phyloP scores from a whole-genome alignment of 176 grass and related monocot species.

The Zea mays region DNA sequence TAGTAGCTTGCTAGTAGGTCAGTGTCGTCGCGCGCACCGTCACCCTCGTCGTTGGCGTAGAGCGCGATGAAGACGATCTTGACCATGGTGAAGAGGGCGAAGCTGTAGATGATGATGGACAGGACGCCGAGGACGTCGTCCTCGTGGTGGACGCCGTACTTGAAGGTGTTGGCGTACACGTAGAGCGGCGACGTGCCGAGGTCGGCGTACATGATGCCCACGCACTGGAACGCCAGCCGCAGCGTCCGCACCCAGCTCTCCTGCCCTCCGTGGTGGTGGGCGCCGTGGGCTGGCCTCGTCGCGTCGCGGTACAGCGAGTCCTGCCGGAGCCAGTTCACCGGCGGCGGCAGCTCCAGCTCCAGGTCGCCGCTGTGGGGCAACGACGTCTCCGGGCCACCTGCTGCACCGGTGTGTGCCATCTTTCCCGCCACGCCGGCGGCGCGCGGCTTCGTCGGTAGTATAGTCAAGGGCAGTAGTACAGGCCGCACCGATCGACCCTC shows the following conservation, averaged over 20 bases:
- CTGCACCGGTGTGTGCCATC: neutral
- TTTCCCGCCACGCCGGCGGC: neutral
- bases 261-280: slow-evolving; percentile 1
- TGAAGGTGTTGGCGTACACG: slow-evolving; percentile 61
- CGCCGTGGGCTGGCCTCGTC: slow-evolving; percentile 29
- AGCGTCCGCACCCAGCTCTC: slow-evolving; percentile 46
- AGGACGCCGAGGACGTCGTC: slow-evolving; percentile 62
- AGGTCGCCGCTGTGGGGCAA: slow-evolving; percentile 18
- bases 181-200: slow-evolving; percentile 62
- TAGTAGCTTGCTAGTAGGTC: too few species aligned
- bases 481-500: neutral
- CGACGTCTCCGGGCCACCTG: slow-evolving; percentile 31
- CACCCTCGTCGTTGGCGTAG: slow-evolving; percentile 63
- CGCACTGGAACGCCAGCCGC: slow-evolving; percentile 56
- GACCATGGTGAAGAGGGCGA: slow-evolving; percentile 53
- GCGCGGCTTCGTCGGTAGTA: neutral
- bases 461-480: neutral
- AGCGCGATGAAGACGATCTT: slow-evolving; percentile 71
- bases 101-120: slow-evolving; percentile 65
- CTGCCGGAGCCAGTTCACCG: slow-evolving; percentile 34
- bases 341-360: slow-evolving; percentile 23
- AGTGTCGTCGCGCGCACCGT: slow-evolving; percentile 33
- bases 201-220: slow-evolving; percentile 60
- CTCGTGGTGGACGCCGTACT: slow-evolving; percentile 27
- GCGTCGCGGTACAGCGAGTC: slow-evolving; percentile 57